Conservation (phyloP, 495 filamentous ascomycete species). For the Penicillium nucicola region DNA sequence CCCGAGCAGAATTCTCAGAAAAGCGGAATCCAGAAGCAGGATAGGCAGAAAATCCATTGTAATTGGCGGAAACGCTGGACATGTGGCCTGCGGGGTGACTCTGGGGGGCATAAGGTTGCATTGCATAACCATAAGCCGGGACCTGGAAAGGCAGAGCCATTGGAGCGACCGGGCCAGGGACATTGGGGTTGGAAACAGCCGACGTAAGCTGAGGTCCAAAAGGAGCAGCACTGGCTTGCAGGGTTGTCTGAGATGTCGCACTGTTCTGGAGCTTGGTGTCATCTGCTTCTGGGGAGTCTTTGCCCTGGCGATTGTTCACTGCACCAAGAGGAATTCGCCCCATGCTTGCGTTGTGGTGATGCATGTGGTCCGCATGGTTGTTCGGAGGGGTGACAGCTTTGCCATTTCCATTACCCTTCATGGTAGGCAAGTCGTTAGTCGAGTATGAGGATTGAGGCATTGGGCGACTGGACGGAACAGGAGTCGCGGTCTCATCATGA, state of each 20-base stretch:
- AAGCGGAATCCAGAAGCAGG: constrained; percentile 30
- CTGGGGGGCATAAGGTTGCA: constrained; percentile 32
- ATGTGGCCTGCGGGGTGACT: constrained; percentile 26
- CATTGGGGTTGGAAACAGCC: constrained; percentile 11
- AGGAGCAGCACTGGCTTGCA: constrained; percentile 73
- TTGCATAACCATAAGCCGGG: constrained; percentile 31
- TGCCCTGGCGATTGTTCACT: constrained; percentile 60
- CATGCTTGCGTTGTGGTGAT: constrained; percentile 77
- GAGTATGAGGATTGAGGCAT: constrained; percentile 76
- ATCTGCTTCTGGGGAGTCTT: constrained; percentile 56
- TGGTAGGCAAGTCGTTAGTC: constrained; percentile 82
- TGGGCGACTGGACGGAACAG: constrained; percentile 31
- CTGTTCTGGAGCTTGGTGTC: constrained; percentile 32
- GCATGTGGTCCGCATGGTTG: constrained; percentile 70
- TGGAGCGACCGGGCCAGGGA: constrained; percentile 16
- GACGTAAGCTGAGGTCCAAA: constrained; percentile 53
- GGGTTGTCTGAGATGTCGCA: constrained; percentile 59
- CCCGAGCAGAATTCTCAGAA: constrained; percentile 27
- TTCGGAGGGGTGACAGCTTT: constrained; percentile 55
- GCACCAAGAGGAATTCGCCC: constrained; percentile 69
- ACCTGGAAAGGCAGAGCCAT: constrained; percentile 25
- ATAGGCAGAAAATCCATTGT: constrained; percentile 24
- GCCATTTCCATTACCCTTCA: constrained; percentile 58
- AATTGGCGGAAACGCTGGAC: constrained; percentile 20
- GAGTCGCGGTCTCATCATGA: constrained; percentile 21